Base-by-base conservation (phyloP, 1,139 yeast species). In the Yamadazyma sp. region DNA sequence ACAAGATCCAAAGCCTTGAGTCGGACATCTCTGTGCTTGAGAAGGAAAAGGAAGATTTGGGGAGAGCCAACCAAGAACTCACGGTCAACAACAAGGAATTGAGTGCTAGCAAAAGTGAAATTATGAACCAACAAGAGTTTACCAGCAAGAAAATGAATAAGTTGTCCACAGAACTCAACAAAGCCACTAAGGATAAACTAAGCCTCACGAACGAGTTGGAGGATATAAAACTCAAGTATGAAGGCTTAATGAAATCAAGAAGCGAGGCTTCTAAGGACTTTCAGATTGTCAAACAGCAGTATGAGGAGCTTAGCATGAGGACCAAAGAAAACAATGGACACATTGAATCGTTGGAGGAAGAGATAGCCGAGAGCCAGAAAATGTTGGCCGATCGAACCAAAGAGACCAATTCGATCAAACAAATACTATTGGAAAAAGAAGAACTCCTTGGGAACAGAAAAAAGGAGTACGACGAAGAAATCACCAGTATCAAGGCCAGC, bases 331-430 rank as follows among this genome's bases (percentile, higher is more conserved):
- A 81, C 3, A 70, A 72, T 24, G 68, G 70, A 38, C 73, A 78
- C 45, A 68, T 78, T 21, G 92, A 86, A 42, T 74, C 80, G 2
- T 60, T 90, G 35, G 90, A 86, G 49, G 96, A 88, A 42, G 96
- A 90, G 52, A 61, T 90, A 12, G 67, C 76, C 8, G 97, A 90
- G 42, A 70, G 86, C 4, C 76, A 88, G 44, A 74, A 77, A 31
- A 70, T 81, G 57, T 62, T 90, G 7, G 92, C 83, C 52, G 96
- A 89, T 48, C 76, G 95, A 45, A 79, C 84, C 0, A 70, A 90
- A 35, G 97, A 92, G 60, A 72, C 89, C 0, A 70, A 82, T 3
- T 80, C 88, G 0, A 76, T 88, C 62, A 74, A 95, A 47, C 68
- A 87, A 44, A 60, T 88, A 28, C 56, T 88, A 18, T 59, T 78